A percentile compares a stretch with the other conserved stretches of the same genome.
Conservation (phyloP, 139 green algal species). For the Eudorina sp. region DNA sequence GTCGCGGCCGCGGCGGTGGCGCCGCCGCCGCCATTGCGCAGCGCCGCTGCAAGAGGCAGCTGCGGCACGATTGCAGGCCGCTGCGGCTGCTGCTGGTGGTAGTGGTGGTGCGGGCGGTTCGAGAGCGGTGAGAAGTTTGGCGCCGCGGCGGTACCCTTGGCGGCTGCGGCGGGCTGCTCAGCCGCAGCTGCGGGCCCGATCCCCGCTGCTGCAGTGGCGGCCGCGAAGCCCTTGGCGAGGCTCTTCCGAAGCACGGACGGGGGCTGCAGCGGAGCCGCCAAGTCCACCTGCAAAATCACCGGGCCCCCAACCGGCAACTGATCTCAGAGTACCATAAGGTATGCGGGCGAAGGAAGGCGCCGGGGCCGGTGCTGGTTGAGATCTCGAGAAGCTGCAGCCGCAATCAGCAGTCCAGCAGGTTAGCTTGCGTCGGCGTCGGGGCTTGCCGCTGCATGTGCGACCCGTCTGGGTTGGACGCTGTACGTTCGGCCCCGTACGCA, state of each 20-base stretch:
- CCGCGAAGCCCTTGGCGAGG: slow-evolving; percentile 38
- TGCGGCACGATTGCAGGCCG: slow-evolving; percentile 1
- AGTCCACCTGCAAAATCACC: slow-evolving; percentile 28
- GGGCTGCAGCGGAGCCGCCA: neutral
- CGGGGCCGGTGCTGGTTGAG: too few relatives aligned
- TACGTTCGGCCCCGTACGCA: too few relatives aligned
- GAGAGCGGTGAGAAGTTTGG: too few relatives aligned
- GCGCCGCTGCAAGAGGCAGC: neutral
- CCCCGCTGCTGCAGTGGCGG: neutral
- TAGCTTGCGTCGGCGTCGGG: too few relatives aligned
- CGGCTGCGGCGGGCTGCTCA: neutral
- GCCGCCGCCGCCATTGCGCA: neutral
- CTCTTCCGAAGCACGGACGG: slow-evolving; percentile 31
- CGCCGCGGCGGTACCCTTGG: neutral
- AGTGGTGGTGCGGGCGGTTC: neutral
- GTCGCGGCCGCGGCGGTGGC: neutral
- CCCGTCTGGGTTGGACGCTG: too few relatives aligned
- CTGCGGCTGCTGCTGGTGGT: slow-evolving; percentile 9
- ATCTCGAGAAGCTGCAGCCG: too few relatives aligned
- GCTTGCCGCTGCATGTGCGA: too few relatives aligned
- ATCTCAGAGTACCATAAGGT: too few relatives aligned
- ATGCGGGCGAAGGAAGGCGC: too few relatives aligned
- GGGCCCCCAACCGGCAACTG: too few relatives aligned
- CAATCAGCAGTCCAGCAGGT: too few relatives aligned
- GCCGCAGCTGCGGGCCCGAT: neutral